Conservation (phyloP, 164 flowering plant genomes). For the Dillenia suffruticosa region DNA sequence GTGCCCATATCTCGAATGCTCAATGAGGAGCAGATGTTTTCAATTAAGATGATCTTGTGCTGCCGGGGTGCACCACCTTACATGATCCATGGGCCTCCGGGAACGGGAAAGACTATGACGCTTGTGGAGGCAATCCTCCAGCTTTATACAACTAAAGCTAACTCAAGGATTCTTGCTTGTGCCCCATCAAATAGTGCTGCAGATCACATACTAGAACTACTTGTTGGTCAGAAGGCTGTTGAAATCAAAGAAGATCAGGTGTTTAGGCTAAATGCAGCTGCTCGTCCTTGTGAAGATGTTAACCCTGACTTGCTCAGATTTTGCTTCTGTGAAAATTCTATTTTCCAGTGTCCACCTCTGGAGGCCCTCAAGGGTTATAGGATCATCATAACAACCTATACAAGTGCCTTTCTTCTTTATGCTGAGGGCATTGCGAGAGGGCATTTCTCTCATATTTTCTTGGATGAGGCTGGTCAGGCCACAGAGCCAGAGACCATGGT, state of each 20-base stretch:
- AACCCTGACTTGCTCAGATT: constrained; percentile 39
- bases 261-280: constrained; percentile 76
- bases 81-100: constrained; percentile 94
- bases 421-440: constrained; percentile 60
- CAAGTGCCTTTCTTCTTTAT: constrained; percentile 69
- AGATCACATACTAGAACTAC: constrained; percentile 66
- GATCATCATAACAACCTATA: constrained; percentile 80
- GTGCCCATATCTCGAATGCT: constrained; percentile 46
- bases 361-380: constrained; percentile 41
- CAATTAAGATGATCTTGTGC: constrained; percentile 74
- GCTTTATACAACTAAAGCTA: constrained; percentile 34
- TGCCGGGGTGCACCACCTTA: constrained; percentile 86
- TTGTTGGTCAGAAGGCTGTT: constrained; percentile 32
- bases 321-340: constrained; percentile 53
- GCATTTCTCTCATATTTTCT: constrained; percentile 82
- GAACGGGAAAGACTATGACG: constrained; percentile 92
- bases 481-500: constrained; percentile 96
- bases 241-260: constrained; percentile 40
- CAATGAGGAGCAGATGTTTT: constrained; percentile 73
- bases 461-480: constrained; percentile 99
- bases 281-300: constrained; percentile 67
- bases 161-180: constrained; percentile 64
- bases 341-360: constrained; percentile 64
- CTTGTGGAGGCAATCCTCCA: constrained; percentile 84
- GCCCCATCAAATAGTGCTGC: constrained; percentile 96